Evolutionary conservation across 768 basidiomycete species (phyloP).

Genomic region (Amanita molliuscula): DNA sequence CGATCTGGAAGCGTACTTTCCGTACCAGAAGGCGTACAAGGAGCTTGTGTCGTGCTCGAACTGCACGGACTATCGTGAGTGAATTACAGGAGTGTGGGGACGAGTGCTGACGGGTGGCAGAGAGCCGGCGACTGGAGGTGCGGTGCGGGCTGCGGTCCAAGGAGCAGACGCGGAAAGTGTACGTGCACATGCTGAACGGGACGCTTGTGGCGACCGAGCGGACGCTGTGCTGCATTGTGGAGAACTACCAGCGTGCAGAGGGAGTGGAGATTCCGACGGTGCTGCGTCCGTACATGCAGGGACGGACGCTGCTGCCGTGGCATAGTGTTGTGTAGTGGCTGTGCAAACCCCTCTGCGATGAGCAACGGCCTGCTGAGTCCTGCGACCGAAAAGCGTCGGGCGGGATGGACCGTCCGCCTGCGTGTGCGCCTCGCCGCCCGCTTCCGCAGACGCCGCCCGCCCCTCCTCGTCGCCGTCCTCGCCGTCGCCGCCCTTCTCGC

Average conservation of each 20-base stretch:
- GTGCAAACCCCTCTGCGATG: constrained; percentile 7
- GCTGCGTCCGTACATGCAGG: constrained; percentile 92
- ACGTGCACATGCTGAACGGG: constrained; percentile 99
- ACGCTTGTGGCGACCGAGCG: constrained; percentile 97
- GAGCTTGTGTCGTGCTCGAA: constrained; percentile 97
- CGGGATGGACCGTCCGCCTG: constrained; percentile 42
- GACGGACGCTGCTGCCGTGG: constrained; percentile 81
- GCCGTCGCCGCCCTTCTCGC: constrained; percentile 42
- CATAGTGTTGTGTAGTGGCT: constrained; percentile 43
- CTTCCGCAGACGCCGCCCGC: constrained; percentile 3
- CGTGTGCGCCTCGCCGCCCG: constrained; percentile 39
- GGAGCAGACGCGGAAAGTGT: constrained; percentile 84
- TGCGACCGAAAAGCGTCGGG: constrained; percentile 18
- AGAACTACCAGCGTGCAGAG: constrained; percentile 95
- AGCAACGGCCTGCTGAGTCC: constrained; percentile 30
- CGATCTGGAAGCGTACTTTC: constrained; percentile 99
- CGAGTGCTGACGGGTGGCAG: constrained; percentile 29
- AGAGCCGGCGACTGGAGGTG: constrained; percentile 88
- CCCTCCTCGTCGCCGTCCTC: constrained; percentile 32
- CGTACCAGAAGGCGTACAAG: constrained; percentile 93
- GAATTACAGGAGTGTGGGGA: background rate
- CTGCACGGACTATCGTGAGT: constrained; percentile 98
- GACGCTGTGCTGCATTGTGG: constrained; percentile 93
- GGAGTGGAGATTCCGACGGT: constrained; percentile 86
- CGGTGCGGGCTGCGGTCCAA: constrained; percentile 87